These are phyloP conservation scores for Phytopythium delawarense DNA, from an alignment of 352 stramenopile species.

Conservation along the genomic window DNA sequence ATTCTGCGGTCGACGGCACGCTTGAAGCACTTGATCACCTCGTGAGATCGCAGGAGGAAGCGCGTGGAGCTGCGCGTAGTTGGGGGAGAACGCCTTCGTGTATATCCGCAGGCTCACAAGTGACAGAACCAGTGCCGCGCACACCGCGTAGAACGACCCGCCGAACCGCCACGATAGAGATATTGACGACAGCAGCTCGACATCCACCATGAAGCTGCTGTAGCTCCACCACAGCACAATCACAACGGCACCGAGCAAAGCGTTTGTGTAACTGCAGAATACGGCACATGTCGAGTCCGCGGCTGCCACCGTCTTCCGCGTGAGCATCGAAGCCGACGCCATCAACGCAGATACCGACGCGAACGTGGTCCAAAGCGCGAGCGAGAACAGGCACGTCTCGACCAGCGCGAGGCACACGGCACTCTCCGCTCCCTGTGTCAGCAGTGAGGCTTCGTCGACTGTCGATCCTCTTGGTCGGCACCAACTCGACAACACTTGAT, in stretches of 20 bases:
- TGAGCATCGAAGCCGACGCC: constrained; percentile 11
- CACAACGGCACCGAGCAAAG: constrained; percentile 31
- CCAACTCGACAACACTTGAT: constrained; percentile 37
- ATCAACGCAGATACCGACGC: constrained; percentile 15
- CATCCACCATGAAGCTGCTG: constrained; percentile 42
- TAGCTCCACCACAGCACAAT: constrained; percentile 54
- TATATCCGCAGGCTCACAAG: constrained; percentile 21
- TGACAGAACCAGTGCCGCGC: constrained; percentile 24
- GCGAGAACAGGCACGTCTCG: constrained; percentile 48
- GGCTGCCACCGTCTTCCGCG: neutral
- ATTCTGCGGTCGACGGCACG: constrained; percentile 25
- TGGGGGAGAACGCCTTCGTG: neutral
- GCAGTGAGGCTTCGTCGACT: constrained; percentile 26
- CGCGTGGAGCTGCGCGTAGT: constrained; percentile 21
- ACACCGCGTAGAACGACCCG: constrained; percentile 31
- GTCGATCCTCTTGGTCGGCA: constrained; percentile 19
- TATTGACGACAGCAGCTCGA: constrained; percentile 26
- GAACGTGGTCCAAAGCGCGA: constrained; percentile 37
- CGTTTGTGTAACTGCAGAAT: constrained; percentile 33
- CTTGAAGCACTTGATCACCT: constrained; percentile 11
- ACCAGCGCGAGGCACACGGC: constrained; percentile 56
- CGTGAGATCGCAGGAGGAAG: constrained; percentile 7
- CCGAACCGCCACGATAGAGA: constrained; percentile 35
- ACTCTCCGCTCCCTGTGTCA: constrained; percentile 45
- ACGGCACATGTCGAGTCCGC: constrained; percentile 9